phyloP scores from a whole-genome alignment of 495 filamentous ascomycete genomes.

The Astrothelium subdiscretum region DNA sequence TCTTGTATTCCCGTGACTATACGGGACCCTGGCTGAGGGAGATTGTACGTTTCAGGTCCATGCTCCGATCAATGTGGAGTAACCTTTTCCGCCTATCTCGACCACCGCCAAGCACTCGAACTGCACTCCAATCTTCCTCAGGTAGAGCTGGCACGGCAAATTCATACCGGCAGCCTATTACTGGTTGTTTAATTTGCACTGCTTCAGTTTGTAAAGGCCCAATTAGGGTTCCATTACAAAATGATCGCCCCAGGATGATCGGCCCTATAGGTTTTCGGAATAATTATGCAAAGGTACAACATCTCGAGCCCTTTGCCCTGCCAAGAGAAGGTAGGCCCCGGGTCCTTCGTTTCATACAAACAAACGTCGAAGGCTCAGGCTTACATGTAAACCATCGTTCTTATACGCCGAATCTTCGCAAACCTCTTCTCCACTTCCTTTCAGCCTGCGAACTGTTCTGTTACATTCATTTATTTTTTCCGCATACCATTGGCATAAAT shows the following conservation, averaged over 20 bases:
- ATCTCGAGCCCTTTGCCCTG: background rate
- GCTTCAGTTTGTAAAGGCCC: background rate
- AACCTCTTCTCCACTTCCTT: background rate
- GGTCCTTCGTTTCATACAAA: background rate
- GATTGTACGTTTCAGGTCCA: background rate
- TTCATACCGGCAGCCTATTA: background rate
- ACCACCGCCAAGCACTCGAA: background rate
- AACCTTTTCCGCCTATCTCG: background rate
- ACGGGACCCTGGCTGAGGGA: background rate
- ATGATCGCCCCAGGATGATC: background rate
- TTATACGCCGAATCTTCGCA: background rate
- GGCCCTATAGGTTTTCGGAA: background rate
- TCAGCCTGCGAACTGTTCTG: background rate
- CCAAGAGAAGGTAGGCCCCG: background rate
- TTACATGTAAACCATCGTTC: background rate
- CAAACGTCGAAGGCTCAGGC: background rate
- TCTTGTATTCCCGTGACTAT: background rate
- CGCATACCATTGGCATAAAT: background rate
- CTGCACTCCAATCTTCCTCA: background rate
- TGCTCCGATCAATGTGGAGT: background rate
- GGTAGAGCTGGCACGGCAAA: background rate
- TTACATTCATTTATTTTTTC: slow-evolving; percentile 1
- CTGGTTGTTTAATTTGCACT: background rate
- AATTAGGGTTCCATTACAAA: background rate
- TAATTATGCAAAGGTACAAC: slow-evolving; percentile 1